Evolutionary conservation across 305 asterid species (phyloP).

Genomic region (Fraxinus paxiana): DNA sequence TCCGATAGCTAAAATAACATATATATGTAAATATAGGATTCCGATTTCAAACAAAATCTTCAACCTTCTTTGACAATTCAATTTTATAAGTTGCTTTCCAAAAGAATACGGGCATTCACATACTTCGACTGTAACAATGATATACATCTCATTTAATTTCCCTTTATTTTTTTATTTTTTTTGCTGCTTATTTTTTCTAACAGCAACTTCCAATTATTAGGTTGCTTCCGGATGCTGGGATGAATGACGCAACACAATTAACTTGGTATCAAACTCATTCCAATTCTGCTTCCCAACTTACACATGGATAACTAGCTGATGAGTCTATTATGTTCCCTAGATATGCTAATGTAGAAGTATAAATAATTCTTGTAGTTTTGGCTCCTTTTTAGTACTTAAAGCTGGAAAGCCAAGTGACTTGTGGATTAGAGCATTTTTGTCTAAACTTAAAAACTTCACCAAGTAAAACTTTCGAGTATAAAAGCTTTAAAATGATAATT

Average conservation of each 20-base stretch:
- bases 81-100: neutral
- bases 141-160: neutral
- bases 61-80: neutral
- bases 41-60: neutral
- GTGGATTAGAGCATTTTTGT: neutral
- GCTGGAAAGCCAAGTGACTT: neutral
- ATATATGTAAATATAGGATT: neutral
- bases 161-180: neutral
- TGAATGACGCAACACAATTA: slow-evolving; percentile 73
- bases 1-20: neutral
- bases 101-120: neutral
- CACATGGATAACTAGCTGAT: neutral
- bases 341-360: neutral
- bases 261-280: slow-evolving; percentile 55
- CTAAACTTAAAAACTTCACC: neutral
- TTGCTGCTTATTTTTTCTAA: slow-evolving; percentile 11
- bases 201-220: slow-evolving; percentile 33
- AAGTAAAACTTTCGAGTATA: neutral
- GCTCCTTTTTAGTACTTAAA: neutral
- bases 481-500: neutral
- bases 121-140: neutral
- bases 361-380: neutral
- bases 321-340: neutral
- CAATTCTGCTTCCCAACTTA: neutral
- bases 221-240: slow-evolving; percentile 87